A percentile compares a stretch with the other conserved stretches of the same genome.
Conservation (phyloP, 768 basidiomycete genomes). For the Hypholoma fasciculare region DNA sequence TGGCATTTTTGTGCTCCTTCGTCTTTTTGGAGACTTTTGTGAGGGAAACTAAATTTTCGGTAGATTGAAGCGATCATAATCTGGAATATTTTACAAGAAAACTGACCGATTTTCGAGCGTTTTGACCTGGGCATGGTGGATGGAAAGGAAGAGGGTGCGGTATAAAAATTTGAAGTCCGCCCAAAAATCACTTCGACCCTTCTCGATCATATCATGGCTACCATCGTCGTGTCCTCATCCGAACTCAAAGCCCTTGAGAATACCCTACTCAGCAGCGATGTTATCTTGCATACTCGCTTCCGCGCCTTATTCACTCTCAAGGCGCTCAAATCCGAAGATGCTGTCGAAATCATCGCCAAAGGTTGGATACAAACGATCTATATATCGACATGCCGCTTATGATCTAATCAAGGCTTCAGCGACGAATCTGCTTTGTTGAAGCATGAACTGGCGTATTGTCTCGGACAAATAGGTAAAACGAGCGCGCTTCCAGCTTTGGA, state of each 20-base stretch:
- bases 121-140: constrained; percentile 84
- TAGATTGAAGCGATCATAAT: not conserved
- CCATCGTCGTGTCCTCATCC: constrained; percentile 37
- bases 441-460: constrained; percentile 96
- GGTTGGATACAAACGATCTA: constrained; percentile 42
- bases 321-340: constrained; percentile 73
- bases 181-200: constrained; percentile 32
- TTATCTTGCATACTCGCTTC: constrained; percentile 85
- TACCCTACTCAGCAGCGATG: constrained; percentile 76
- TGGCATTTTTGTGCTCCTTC: constrained; percentile 81
- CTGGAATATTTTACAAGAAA: not conserved
- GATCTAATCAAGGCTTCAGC: constrained; percentile 58
- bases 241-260: constrained; percentile 72
- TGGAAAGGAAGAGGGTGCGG: constrained; percentile 17
- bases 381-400: constrained; percentile 8
- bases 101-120: constrained; percentile 83
- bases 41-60: constrained; percentile 66
- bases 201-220: constrained; percentile 28
- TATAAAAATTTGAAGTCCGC: constrained; percentile 49
- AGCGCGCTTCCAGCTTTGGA: constrained; percentile 81
- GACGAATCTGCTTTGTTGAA: constrained; percentile 91
- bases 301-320: constrained; percentile 92
- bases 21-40: constrained; percentile 96
- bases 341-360: constrained; percentile 82
- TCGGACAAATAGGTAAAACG: constrained; percentile 83